These are phyloP conservation scores for Irpex sp. DNA, from an alignment of 1,284 basidiomycete genomes.

Conservation along the genomic window DNA sequence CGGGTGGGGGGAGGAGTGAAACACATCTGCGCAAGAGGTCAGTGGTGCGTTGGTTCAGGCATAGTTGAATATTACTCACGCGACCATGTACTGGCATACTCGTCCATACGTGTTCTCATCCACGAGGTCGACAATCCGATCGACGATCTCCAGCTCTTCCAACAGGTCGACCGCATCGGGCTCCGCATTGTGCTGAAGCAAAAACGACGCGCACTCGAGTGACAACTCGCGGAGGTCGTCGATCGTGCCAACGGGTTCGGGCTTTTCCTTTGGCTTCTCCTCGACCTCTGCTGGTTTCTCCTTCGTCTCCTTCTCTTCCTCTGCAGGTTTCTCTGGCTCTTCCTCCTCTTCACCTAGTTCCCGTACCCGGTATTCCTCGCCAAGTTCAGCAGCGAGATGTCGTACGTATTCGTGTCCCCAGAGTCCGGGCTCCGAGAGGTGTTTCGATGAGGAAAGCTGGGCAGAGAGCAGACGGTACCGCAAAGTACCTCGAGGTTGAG, in stretches of 20 bases:
- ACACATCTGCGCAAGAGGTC: conserved; percentile 72
- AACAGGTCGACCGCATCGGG: conserved; percentile 97
- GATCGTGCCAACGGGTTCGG: conserved; percentile 41
- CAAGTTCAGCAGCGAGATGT: conserved; percentile 94
- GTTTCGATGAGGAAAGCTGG: conserved; percentile 59
- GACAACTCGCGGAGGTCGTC: conserved; percentile 79
- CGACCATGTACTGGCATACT: conserved; percentile 98
- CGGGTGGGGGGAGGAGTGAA: conserved; percentile 87
- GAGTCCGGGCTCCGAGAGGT: conserved; percentile 81
- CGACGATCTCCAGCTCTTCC: conserved; percentile 91
- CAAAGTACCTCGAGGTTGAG: conserved; percentile 89
- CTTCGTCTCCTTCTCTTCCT: conserved; percentile 22
- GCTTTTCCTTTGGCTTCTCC: conserved; percentile 17
- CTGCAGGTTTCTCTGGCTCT: conserved; percentile 19
- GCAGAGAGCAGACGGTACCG: conserved; percentile 83
- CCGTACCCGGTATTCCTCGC: conserved; percentile 82
- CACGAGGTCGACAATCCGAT: conserved; percentile 70
- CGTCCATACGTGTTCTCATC: conserved; percentile 88
- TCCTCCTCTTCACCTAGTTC: conserved; percentile 33
- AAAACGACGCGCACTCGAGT: conserved; percentile 85
- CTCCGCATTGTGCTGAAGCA: conserved; percentile 94
- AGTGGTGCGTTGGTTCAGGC: too few relatives aligned
- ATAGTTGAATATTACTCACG: too few relatives aligned
- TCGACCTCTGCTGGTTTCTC: conserved; percentile 17
- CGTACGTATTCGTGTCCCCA: conserved; percentile 99